Conservation (phyloP, 1,284 basidiomycete genomes). For the Sanguinoderma infundibulare region DNA sequence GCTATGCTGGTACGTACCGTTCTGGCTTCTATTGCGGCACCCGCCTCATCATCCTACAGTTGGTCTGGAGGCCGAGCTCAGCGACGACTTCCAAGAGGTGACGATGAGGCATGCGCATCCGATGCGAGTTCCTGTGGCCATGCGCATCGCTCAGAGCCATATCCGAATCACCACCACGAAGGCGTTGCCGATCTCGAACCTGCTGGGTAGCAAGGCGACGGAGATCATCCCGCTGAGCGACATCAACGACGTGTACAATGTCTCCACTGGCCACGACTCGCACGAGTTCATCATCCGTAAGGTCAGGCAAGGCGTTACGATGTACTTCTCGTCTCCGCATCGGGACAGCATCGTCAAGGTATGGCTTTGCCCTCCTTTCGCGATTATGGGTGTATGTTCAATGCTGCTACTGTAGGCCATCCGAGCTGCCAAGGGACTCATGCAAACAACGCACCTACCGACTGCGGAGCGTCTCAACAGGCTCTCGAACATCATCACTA, state of each 20-base stretch:
- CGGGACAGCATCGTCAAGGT: constrained; percentile 82
- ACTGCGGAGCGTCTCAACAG: constrained; percentile 73
- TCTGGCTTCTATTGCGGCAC: neutral
- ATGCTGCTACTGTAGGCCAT: constrained; percentile 50
- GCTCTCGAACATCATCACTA: constrained; percentile 83
- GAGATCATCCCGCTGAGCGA: constrained; percentile 82
- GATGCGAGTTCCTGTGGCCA: constrained; percentile 63
- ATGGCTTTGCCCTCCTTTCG: constrained; percentile 9
- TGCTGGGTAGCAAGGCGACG: constrained; percentile 70
- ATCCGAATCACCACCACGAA: constrained; percentile 72
- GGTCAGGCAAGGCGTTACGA: constrained; percentile 67
- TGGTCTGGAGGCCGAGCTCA: constrained; percentile 59
- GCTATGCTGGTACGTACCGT: constrained; percentile 54
- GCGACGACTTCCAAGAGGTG: constrained; percentile 58
- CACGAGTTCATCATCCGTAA: constrained; percentile 83
- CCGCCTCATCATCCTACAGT: constrained; percentile 40
- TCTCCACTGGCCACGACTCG: constrained; percentile 73
- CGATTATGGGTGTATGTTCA: neutral
- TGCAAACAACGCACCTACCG: constrained; percentile 59
- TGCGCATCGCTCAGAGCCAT: constrained; percentile 67
- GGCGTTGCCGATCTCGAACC: constrained; percentile 64
- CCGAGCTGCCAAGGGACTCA: constrained; percentile 68
- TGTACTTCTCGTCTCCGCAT: constrained; percentile 70
- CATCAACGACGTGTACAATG: constrained; percentile 85
- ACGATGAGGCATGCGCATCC: constrained; percentile 65